Conservation (phyloP, 495 filamentous ascomycete species). For the Aspergillus asperescens region DNA sequence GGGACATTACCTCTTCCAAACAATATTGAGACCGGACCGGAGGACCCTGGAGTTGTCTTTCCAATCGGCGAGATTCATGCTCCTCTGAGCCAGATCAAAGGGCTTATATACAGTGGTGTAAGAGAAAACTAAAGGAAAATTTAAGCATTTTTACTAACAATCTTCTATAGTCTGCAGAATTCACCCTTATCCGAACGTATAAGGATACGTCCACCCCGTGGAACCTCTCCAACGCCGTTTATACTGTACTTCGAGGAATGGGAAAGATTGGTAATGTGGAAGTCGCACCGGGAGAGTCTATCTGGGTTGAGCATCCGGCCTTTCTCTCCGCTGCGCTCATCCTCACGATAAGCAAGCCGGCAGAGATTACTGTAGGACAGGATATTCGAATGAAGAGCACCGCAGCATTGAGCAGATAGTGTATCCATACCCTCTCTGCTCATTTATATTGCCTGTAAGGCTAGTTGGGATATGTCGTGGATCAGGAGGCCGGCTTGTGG, state of each 20-base stretch:
- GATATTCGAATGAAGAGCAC: not conserved
- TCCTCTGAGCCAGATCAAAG: not conserved
- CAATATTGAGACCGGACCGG: not conserved
- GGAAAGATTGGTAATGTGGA: not conserved
- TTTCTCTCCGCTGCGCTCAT: not conserved
- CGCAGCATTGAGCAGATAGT: not conserved
- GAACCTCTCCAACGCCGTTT: not conserved
- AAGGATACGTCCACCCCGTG: not conserved
- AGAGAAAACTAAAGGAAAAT: too few species aligned
- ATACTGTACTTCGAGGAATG: constrained; percentile 2
- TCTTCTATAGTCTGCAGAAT: too few species aligned
- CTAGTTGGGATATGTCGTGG: not conserved
- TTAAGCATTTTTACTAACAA: too few species aligned
- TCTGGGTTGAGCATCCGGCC: not conserved
- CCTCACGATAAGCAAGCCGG: not conserved
- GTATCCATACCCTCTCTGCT: not conserved
- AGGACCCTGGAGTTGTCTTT: not conserved
- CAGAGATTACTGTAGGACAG: not conserved
- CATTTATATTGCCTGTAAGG: not conserved
- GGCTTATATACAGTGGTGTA: too few species aligned
- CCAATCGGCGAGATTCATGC: not conserved
- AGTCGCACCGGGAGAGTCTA: not conserved
- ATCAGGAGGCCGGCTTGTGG: not conserved
- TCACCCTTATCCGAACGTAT: not conserved
- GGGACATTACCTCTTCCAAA: constrained; percentile 1